Conservation (phyloP, 441 rosid genomes). For the Pelargonium myrrhifolium region DNA sequence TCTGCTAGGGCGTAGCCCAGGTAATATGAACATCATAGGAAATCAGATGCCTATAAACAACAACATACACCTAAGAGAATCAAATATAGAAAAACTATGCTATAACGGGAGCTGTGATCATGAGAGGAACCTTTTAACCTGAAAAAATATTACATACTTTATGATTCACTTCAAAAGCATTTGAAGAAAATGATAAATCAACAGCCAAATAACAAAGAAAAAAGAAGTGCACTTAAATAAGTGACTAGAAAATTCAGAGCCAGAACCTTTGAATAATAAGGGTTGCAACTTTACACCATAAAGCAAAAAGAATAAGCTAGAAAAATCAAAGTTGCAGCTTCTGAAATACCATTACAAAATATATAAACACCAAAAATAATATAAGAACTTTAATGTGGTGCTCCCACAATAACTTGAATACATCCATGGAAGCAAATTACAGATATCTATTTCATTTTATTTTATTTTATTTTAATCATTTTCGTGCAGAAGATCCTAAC, state of each 20-base stretch:
- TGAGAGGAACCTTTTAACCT: background rate
- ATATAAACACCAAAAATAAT: background rate
- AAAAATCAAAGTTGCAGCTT: background rate
- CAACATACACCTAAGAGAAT: constrained; percentile 14
- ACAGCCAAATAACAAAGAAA: no score
- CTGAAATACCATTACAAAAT: background rate
- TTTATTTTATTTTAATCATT: background rate
- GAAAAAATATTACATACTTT: no score
- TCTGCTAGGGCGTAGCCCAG: no score
- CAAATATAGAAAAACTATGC: background rate
- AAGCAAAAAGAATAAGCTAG: background rate
- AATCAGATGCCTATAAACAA: background rate
- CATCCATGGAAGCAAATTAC: background rate
- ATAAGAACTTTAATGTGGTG: background rate
- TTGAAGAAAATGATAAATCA: no score
- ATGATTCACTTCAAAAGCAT: no score
- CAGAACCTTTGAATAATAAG: no score
- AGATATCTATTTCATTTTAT: background rate
- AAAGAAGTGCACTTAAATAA: no score
- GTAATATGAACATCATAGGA: no score
- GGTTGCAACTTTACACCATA: background rate
- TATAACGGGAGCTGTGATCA: background rate
- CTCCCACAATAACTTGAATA: background rate
- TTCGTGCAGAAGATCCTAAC: background rate
- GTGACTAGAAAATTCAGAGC: no score